Conservation (phyloP, 2,329 filamentous ascomycete species). For the Colletotrichum zoysiae region DNA sequence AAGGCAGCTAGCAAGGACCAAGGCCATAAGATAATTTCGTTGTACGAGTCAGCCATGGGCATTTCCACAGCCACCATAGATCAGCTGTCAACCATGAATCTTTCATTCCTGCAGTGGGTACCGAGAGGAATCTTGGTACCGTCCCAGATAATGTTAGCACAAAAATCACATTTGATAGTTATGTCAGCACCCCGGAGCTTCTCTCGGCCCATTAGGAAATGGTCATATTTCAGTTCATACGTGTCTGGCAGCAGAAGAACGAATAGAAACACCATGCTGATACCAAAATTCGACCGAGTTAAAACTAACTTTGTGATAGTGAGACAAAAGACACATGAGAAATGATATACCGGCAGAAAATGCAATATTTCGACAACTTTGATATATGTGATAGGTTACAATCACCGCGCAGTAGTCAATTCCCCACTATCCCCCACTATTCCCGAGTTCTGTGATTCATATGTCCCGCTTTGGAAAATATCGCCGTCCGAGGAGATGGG, state of each 20-base stretch:
- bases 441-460: neutral
- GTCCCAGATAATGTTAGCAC: rapidly evolving
- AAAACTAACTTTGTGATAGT: rapidly evolving
- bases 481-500: neutral
- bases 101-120: neutral
- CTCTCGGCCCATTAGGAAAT: neutral
- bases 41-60: neutral
- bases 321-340: neutral
- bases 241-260: neutral
- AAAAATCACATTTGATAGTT: neutral
- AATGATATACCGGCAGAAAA: neutral
- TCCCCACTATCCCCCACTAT: neutral
- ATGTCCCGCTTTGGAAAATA: neutral
- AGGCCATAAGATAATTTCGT: neutral
- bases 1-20: neutral
- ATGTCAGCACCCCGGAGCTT: neutral
- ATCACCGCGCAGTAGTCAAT: no score
- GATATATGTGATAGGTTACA: no score
- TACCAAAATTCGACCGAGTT: rapidly evolving
- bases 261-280: neutral
- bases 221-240: neutral
- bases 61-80: neutral
- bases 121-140: neutral
- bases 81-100: neutral
- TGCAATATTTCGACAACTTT: neutral